Evolutionary conservation across 1,139 yeast species (phyloP).

Genomic region (Nadsonia starkeyi-henricii): DNA sequence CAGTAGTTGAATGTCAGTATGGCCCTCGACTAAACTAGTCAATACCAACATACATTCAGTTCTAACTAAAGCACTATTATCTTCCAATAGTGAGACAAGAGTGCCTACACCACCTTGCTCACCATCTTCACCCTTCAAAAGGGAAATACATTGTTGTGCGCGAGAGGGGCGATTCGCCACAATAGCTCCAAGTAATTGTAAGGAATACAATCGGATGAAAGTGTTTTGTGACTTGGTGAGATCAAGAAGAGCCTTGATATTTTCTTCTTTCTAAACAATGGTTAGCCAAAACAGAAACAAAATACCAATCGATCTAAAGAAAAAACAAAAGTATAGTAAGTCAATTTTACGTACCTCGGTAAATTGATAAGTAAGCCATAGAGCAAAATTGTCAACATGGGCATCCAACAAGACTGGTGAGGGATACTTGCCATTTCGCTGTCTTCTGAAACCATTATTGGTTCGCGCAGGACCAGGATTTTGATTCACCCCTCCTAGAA

Average conservation of each 20-base stretch:
- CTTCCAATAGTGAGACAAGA: constrained; percentile 58
- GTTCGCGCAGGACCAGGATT: constrained; percentile 3
- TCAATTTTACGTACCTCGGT: constrained; percentile 36
- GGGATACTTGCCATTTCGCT: constrained; percentile 41
- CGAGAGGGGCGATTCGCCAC: constrained; percentile 62
- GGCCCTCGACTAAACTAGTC: constrained; percentile 69
- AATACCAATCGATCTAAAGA: constrained; percentile 6
- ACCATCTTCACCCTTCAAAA: constrained; percentile 33
- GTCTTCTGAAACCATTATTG: constrained; percentile 13
- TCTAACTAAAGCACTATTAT: constrained; percentile 73
- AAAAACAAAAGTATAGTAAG: not conserved
- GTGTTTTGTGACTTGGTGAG: constrained; percentile 50
- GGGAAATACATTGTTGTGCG: constrained; percentile 60
- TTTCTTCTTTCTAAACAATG: constrained; percentile 27
- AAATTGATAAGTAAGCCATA: constrained; percentile 92
- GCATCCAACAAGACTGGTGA: constrained; percentile 44
- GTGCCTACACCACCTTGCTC: not conserved
- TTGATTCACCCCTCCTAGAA: constrained; percentile 28
- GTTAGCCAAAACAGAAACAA: not conserved
- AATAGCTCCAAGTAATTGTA: constrained; percentile 76
- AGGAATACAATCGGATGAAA: constrained; percentile 63
- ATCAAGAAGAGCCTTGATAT: constrained; percentile 43
- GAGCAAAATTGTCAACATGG: constrained; percentile 64
- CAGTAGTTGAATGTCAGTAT: constrained; percentile 76
- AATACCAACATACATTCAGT: constrained; percentile 72